Evolutionary conservation across 257 asterid genomes (phyloP).

Genomic region (Echites panduratus): DNA sequence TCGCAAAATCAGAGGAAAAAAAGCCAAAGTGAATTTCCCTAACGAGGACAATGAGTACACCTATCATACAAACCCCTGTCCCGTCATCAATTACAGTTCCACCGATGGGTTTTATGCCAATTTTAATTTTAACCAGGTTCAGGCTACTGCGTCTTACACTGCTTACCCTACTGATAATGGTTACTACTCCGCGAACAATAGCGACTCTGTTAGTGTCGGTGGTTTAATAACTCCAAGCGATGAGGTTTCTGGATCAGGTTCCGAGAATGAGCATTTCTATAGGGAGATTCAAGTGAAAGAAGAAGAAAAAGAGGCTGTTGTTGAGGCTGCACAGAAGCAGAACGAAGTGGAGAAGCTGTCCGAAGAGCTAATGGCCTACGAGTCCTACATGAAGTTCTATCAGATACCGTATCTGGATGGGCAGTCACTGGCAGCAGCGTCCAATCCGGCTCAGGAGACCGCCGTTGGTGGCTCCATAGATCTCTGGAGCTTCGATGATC

Average conservation of each 20-base stretch:
- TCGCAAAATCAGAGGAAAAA: slow-evolving; percentile 71
- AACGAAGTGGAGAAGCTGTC: slow-evolving; percentile 52
- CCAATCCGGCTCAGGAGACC: slow-evolving; percentile 36
- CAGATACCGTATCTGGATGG: slow-evolving; percentile 90
- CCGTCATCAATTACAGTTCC: neutral
- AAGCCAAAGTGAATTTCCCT: slow-evolving; percentile 86
- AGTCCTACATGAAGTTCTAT: slow-evolving; percentile 65
- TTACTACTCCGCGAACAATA: neutral
- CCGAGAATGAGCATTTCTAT: slow-evolving; percentile 4
- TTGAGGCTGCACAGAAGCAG: neutral
- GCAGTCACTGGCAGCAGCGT: slow-evolving; percentile 35
- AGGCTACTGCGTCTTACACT: neutral
- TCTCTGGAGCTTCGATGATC: slow-evolving; percentile 78
- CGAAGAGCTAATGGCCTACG: slow-evolving; percentile 80
- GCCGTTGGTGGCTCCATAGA: slow-evolving; percentile 31
- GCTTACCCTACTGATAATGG: neutral
- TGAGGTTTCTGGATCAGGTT: slow-evolving; percentile 7
- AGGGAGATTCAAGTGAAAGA: slow-evolving; percentile 14
- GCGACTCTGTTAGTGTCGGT: neutral
- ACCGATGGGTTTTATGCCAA: slow-evolving; percentile 1
- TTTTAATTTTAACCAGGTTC: neutral
- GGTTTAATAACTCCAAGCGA: neutral
- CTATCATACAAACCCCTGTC: neutral
- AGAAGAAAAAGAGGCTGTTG: slow-evolving; percentile 20
- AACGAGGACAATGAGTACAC: slow-evolving; percentile 27